Evolutionary conservation across 768 basidiomycete genomes (phyloP).

Genomic region (Mycena haematopus): DNA sequence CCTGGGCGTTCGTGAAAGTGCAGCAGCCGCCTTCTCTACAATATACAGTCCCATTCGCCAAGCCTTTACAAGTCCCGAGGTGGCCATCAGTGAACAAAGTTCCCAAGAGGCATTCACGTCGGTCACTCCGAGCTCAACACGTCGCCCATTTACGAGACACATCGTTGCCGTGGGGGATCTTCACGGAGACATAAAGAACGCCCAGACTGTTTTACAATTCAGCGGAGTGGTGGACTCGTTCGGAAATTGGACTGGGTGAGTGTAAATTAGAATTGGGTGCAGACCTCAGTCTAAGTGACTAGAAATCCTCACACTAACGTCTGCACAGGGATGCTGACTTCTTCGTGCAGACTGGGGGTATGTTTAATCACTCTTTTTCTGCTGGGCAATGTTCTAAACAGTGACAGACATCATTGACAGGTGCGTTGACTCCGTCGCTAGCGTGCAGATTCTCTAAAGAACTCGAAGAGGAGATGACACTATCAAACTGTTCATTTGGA

Average conservation of each 20-base stretch:
- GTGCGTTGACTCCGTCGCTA: slow-evolving; percentile 44
- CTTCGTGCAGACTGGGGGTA: slow-evolving; percentile 85
- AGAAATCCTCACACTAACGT: background rate
- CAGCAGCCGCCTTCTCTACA: slow-evolving; percentile 3
- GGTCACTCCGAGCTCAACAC: slow-evolving; percentile 8
- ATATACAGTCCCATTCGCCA: slow-evolving; percentile 9
- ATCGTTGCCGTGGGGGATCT: slow-evolving; percentile 93
- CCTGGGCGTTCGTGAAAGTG: slow-evolving; percentile 1
- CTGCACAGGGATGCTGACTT: slow-evolving; percentile 62
- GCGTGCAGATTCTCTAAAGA: background rate
- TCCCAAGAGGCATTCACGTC: slow-evolving; percentile 10
- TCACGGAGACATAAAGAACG: slow-evolving; percentile 87
- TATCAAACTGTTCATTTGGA: slow-evolving; percentile 81
- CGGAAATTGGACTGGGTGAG: slow-evolving; percentile 76
- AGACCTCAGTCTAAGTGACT: background rate
- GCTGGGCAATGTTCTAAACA: background rate
- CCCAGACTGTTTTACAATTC: slow-evolving; percentile 80
- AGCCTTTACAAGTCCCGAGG: background rate
- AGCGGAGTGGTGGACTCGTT: slow-evolving; percentile 67
- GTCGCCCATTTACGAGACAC: slow-evolving; percentile 49
- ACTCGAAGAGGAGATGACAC: slow-evolving; percentile 83
- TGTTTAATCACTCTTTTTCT: slow-evolving; percentile 27
- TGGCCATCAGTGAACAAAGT: slow-evolving; percentile 1
- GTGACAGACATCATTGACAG: slow-evolving; percentile 91
- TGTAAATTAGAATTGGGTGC: background rate